phyloP scores from a whole-genome alignment of 306 rosid genomes.

The Citrullus colocynthis region DNA sequence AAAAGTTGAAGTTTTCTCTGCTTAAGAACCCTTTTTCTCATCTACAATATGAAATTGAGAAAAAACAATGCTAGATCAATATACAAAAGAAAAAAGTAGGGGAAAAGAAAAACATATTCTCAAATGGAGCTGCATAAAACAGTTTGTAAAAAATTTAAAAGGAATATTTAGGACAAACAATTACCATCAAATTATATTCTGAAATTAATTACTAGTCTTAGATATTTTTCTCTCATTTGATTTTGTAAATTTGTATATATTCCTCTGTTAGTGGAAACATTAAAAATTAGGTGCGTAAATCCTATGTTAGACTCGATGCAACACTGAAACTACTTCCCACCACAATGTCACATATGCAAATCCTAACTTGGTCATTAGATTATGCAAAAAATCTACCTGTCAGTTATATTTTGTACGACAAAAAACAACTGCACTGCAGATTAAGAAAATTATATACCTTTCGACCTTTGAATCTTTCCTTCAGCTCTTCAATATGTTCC shows the following conservation, averaged over 20 bases:
- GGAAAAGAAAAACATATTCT: background rate
- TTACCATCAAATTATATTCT: background rate
- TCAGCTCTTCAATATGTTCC: conserved; percentile 46
- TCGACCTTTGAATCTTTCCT: conserved; percentile 72
- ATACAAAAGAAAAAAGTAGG: background rate
- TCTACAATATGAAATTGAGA: background rate
- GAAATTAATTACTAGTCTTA: background rate
- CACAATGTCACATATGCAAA: background rate
- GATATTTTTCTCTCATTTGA: background rate
- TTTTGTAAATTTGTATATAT: background rate
- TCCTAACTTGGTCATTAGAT: background rate
- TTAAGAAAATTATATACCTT: conserved; percentile 33
- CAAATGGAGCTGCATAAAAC: background rate
- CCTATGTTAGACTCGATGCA: background rate
- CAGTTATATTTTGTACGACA: background rate
- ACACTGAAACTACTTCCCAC: background rate
- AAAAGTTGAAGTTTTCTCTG: background rate
- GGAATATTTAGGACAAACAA: background rate
- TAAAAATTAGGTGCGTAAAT: background rate
- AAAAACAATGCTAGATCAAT: background rate
- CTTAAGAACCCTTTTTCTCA: background rate
- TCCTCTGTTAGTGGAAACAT: background rate
- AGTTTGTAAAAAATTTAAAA: background rate
- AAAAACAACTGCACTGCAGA: background rate
- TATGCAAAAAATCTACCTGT: background rate